Conservation (phyloP, 306 rosid genomes). For the Begonia masoniana region DNA sequence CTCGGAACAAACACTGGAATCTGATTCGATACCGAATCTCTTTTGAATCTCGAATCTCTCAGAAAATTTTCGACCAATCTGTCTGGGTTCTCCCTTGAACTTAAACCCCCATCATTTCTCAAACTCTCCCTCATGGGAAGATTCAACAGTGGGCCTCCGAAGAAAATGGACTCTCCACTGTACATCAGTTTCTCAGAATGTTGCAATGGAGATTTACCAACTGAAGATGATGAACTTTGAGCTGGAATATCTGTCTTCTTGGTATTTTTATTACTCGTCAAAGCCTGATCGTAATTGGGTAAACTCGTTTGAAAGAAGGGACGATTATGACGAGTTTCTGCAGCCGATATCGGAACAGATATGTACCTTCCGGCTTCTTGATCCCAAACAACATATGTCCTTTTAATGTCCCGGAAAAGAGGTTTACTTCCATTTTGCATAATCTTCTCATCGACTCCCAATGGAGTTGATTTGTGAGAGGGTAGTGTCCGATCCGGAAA, state of each 20-base stretch:
- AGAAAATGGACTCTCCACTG: conserved; percentile 91
- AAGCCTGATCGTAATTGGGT: conserved; percentile 37
- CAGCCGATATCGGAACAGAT: conserved; percentile 67
- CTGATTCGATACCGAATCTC: conserved; percentile 73
- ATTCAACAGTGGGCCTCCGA: conserved; percentile 70
- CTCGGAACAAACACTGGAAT: conserved; percentile 91
- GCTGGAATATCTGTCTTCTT: conserved; percentile 30
- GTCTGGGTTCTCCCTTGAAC: conserved; percentile 40
- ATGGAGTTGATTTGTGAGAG: conserved; percentile 2
- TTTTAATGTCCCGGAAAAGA: conserved; percentile 76
- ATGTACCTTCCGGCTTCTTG: conserved; percentile 98
- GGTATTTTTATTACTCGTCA: conserved; percentile 32
- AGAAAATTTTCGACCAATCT: conserved; percentile 34
- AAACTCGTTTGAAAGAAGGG: conserved; percentile 37
- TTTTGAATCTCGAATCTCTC: conserved; percentile 63
- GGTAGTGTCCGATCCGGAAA: too few relatives aligned
- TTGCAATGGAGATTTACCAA: conserved; percentile 35
- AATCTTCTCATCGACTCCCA: conserved; percentile 60
- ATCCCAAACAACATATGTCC: conserved; percentile 96
- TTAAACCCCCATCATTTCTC: conserved; percentile 41
- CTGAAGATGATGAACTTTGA: conserved; percentile 44
- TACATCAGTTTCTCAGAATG: conserved; percentile 67
- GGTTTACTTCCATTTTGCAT: conserved; percentile 38
- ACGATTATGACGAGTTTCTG: conserved; percentile 50
- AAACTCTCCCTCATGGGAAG: conserved; percentile 43